Evolutionary conservation across 2,329 filamentous ascomycete species (phyloP).

Genomic region (Aspergillus quadricinctus): DNA sequence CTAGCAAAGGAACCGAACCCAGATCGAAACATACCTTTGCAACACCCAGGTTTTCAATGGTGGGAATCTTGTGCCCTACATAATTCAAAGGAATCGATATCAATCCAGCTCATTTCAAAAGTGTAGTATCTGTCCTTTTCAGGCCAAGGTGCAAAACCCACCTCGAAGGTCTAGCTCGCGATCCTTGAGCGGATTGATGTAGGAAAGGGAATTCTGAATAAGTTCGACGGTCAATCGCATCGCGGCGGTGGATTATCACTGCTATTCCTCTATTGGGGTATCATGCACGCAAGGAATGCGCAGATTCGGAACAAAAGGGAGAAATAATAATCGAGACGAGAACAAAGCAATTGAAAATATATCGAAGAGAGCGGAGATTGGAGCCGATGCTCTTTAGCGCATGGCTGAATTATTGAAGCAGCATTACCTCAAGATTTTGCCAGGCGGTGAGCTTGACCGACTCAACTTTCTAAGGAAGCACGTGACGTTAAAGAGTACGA

Average conservation of each 20-base stretch:
- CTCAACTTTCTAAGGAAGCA: not conserved
- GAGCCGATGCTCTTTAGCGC: conserved; percentile 7
- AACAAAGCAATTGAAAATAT: not conserved
- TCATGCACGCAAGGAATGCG: conserved; percentile 10
- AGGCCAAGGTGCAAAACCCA: conserved; percentile 57
- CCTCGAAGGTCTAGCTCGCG: conserved; percentile 98
- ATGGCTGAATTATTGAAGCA: conserved; percentile 7
- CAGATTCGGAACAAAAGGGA: not conserved
- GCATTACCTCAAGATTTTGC: conserved; percentile 8
- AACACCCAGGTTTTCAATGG: conserved; percentile 95
- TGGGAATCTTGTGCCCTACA: conserved; percentile 95
- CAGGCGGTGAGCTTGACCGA: conserved; percentile 2
- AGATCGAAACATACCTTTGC: conserved; percentile 65
- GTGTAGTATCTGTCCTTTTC: conserved; percentile 98
- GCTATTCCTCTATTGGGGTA: conserved; percentile 10
- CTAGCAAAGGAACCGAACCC: not conserved
- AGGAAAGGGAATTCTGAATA: conserved; percentile 90
- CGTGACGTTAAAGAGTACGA: not conserved
- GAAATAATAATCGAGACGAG: not conserved
- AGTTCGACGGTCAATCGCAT: conserved; percentile 97
- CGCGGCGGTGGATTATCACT: conserved; percentile 23
- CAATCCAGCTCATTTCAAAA: conserved; percentile 69
- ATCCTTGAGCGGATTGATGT: conserved; percentile 98
- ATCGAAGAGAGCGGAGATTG: conserved; percentile 1
- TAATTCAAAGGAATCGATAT: conserved; percentile 58